Evolutionary conservation across 192 early-diverging fungal genomes (phyloP).

Genomic region (Entomortierella chlamydospora): DNA sequence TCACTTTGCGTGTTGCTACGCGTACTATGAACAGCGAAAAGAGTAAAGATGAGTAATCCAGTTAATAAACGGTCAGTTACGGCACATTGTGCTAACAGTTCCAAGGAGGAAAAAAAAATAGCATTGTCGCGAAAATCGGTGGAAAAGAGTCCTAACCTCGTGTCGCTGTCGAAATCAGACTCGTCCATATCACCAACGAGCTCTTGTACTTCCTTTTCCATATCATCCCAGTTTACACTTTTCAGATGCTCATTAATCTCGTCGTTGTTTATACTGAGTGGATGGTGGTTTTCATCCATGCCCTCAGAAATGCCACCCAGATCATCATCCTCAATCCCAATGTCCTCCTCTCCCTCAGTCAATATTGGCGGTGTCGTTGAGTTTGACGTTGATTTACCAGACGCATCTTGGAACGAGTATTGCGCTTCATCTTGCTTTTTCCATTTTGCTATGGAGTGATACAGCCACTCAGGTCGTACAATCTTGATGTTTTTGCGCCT

Average conservation of each 20-base stretch:
- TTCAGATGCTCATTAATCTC: slow-evolving; percentile 37
- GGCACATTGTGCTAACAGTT: too few species aligned
- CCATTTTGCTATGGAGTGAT: slow-evolving; percentile 80
- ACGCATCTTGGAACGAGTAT: slow-evolving; percentile 61
- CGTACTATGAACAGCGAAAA: slow-evolving; percentile 38
- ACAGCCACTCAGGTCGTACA: slow-evolving; percentile 75
- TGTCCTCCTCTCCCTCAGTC: slow-evolving; percentile 58
- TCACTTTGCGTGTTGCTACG: slow-evolving; percentile 41
- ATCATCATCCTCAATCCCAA: slow-evolving; percentile 55
- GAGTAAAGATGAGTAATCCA: too few species aligned
- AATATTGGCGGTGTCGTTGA: slow-evolving; percentile 34
- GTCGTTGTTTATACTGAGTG: slow-evolving; percentile 20
- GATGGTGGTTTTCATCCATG: slow-evolving; percentile 53
- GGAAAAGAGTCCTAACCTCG: slow-evolving; percentile 49
- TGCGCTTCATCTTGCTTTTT: slow-evolving; percentile 71
- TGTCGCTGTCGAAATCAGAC: slow-evolving; percentile 60
- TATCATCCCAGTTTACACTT: slow-evolving; percentile 56
- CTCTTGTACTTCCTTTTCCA: slow-evolving; percentile 66
- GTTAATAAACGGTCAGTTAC: slow-evolving; percentile 8
- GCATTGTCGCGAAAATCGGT: background rate
- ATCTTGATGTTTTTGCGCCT: slow-evolving; percentile 57
- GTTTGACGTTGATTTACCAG: slow-evolving; percentile 7
- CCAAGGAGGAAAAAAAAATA: slow-evolving; percentile 22
- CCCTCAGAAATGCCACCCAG: slow-evolving; percentile 59
- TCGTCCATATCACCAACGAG: slow-evolving; percentile 68